Conservation (phyloP, 139 green algal species). For the Gonium pectorale region DNA sequence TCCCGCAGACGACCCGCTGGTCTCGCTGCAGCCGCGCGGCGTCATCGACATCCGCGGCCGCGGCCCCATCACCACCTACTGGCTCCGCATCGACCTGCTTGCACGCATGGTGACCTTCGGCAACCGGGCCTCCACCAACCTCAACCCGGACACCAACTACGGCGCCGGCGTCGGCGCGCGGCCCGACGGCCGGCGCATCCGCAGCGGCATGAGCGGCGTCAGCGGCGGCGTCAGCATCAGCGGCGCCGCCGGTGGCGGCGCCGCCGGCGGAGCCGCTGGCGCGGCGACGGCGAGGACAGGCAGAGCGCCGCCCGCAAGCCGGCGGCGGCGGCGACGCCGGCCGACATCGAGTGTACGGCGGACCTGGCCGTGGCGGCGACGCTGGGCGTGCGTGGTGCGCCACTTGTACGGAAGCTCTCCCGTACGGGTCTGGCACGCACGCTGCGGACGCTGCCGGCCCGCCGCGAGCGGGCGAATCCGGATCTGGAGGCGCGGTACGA, state of each 20-base stretch:
- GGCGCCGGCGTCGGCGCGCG: neutral
- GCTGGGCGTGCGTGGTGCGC: conserved; percentile 16
- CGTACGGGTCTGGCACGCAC: conserved; percentile 19
- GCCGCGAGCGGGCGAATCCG: neutral
- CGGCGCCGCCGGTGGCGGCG: neutral
- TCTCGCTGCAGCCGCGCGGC: conserved; percentile 23
- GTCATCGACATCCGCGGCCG: conserved; percentile 39
- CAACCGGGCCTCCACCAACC: neutral
- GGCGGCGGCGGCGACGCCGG: neutral
- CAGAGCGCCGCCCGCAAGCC: neutral
- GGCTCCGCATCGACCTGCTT: conserved; percentile 20
- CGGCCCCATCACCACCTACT: conserved; percentile 38
- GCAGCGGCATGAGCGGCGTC: neutral
- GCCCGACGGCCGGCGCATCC: too few relatives aligned
- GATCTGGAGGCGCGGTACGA: neutral
- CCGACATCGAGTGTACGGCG: conserved; percentile 16
- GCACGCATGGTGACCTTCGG: neutral
- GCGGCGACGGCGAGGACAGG: neutral
- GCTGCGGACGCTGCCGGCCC: conserved; percentile 1
- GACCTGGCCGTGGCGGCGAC: conserved; percentile 34
- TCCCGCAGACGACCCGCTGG: neutral
- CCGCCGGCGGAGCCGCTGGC: neutral
- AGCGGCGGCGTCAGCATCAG: neutral
- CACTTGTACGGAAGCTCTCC: conserved; percentile 38
- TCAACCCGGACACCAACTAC: too few relatives aligned